Evolutionary conservation across 2,329 filamentous ascomycete genomes (phyloP).

Genomic region (Epichloe baconii): DNA sequence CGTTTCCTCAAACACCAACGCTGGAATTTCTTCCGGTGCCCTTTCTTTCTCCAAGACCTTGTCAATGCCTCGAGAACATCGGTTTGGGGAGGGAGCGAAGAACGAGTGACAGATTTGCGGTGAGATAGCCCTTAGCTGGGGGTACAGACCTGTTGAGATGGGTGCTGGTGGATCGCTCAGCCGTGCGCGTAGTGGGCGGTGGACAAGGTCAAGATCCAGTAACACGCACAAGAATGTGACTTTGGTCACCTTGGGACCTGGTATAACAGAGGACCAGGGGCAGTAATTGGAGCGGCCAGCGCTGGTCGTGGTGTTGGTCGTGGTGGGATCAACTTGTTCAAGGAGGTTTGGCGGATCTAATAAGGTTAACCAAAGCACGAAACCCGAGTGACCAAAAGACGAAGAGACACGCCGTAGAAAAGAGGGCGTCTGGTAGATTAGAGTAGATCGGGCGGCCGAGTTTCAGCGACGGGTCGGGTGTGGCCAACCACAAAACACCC

Average conservation of each 20-base stretch:
- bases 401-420: no score
- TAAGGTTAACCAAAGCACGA: neutral
- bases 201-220: neutral
- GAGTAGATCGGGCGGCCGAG: no score
- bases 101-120: slow-evolving; percentile 3
- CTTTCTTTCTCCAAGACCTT: neutral
- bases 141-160: neutral
- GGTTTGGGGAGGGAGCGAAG: neutral
- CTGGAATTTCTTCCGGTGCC: neutral
- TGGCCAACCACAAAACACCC: no score
- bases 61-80: neutral
- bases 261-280: neutral
- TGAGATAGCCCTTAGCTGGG: neutral
- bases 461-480: no score
- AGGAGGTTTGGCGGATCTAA: no score
- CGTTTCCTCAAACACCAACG: neutral
- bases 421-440: no score
- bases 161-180: slow-evolving; percentile 4
- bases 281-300: neutral
- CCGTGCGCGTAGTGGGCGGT: slow-evolving; percentile 3
- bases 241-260: neutral
- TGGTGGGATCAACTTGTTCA: no score
- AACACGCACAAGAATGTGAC: neutral
- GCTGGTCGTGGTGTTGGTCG: no score
- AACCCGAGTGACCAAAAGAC: neutral